A percentile compares a stretch with the other conserved stretches of the same genome.
phyloP scores from a whole-genome alignment of 352 stramenopile species.

The Pythium insidiosum region DNA sequence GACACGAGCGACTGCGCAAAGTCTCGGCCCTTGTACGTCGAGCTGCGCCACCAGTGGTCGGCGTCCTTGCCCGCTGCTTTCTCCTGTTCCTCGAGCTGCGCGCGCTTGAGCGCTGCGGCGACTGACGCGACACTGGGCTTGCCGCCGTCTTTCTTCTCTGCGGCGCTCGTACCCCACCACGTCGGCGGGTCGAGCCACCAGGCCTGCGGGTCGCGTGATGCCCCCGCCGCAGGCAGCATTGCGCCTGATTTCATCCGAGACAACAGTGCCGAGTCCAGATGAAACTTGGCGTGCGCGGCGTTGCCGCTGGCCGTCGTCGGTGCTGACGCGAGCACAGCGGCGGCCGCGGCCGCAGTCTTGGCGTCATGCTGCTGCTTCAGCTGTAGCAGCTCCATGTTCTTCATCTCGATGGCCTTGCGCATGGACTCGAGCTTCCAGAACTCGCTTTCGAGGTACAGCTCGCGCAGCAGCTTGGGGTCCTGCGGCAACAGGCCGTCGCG shows the following conservation, averaged over 20 bases:
- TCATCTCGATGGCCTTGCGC: conserved; percentile 62
- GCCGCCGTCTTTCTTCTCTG: conserved; percentile 18
- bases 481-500: conserved; percentile 63
- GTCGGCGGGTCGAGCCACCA: conserved; percentile 60
- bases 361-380: conserved; percentile 22
- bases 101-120: conserved; percentile 10
- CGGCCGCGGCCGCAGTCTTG: conserved; percentile 10
- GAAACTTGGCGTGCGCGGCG: conserved; percentile 8
- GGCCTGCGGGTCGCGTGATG: conserved; percentile 14
- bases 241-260: conserved; percentile 11
- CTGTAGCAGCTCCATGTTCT: conserved; percentile 57
- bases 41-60: conserved; percentile 60
- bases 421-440: conserved; percentile 81
- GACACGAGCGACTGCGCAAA: conserved; percentile 29
- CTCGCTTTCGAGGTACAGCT: conserved; percentile 71
- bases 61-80: conserved; percentile 6
- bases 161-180: conserved; percentile 58
- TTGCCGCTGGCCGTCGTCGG: background rate
- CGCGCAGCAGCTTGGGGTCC: conserved; percentile 53
- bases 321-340: conserved; percentile 4
- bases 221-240: conserved; percentile 5
- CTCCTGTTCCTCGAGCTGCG: conserved; percentile 11
- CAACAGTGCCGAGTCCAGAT: conserved; percentile 14
- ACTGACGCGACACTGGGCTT: conserved; percentile 24
- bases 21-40: conserved; percentile 69